A percentile compares a stretch with the other conserved stretches of the same genome.
Evolutionary conservation across 805 yeast genomes (phyloP).

Genomic region (Pichia kluyveri): DNA sequence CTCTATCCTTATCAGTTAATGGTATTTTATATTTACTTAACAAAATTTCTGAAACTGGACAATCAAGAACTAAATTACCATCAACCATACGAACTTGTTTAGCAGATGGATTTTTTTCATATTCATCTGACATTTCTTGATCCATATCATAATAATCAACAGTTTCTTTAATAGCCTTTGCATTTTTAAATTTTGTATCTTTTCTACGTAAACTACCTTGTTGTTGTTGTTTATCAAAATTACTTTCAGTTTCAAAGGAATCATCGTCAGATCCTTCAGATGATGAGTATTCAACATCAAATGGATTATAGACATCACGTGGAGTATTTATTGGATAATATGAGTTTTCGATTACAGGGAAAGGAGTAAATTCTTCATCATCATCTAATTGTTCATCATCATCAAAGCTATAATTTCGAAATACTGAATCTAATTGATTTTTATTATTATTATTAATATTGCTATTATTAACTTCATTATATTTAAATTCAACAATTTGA

Average conservation of each 20-base stretch:
- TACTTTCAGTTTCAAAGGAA: slow-evolving; percentile 5
- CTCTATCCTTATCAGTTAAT: slow-evolving; percentile 38
- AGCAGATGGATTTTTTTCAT: slow-evolving; percentile 16
- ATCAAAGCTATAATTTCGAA: slow-evolving; percentile 13
- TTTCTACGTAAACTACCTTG: slow-evolving; percentile 1
- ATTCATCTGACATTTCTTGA: background rate
- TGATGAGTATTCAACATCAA: slow-evolving; percentile 18
- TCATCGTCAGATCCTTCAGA: slow-evolving; percentile 13
- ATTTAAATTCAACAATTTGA: too few species aligned
- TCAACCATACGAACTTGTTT: slow-evolving; percentile 45
- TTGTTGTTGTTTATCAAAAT: too few species aligned
- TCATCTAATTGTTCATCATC: slow-evolving; percentile 18
- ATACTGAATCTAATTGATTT: background rate
- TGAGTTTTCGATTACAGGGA: slow-evolving; percentile 25
- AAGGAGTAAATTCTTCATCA: slow-evolving; percentile 25
- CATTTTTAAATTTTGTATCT: slow-evolving; percentile 9
- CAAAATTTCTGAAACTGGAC: slow-evolving; percentile 73
- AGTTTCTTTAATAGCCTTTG: slow-evolving; percentile 12
- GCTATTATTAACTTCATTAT: too few species aligned
- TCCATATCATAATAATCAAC: slow-evolving; percentile 7
- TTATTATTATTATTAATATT: background rate
- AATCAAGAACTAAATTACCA: slow-evolving; percentile 80
- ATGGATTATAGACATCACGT: slow-evolving; percentile 23
- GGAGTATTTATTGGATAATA: slow-evolving; percentile 26
- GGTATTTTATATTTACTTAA: slow-evolving; percentile 40